Percentiles rank a stretch among this genome's conserved stretches.
Evolutionary conservation across 768 basidiomycete species (phyloP).

Genomic region (Austroboletus eburneus): DNA sequence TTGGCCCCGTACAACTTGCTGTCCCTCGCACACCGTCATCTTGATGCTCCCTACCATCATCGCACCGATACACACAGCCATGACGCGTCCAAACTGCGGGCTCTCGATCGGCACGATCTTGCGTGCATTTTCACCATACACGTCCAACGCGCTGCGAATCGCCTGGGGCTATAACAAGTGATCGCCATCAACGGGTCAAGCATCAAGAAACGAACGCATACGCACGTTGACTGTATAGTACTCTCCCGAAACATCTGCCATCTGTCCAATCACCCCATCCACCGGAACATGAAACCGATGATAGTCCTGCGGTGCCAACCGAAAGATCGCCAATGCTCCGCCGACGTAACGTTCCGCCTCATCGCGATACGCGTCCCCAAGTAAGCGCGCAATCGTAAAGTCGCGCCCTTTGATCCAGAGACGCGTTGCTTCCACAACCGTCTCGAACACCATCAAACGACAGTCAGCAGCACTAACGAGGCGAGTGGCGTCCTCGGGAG

Average conservation of each 20-base stretch:
- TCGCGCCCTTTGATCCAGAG: constrained; percentile 98
- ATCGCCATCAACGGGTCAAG: background rate
- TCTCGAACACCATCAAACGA: constrained; percentile 92
- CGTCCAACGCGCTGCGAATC: constrained; percentile 82
- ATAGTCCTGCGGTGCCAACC: constrained; percentile 92
- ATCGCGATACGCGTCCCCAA: constrained; percentile 73
- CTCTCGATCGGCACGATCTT: constrained; percentile 92
- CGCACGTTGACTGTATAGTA: constrained; percentile 95
- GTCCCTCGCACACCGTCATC: constrained; percentile 83
- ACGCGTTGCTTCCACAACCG: constrained; percentile 76
- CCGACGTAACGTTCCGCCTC: constrained; percentile 69
- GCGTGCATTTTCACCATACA: constrained; percentile 91
- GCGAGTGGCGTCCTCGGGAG: constrained; percentile 67
- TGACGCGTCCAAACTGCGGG: constrained; percentile 84
- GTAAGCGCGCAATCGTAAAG: constrained; percentile 73
- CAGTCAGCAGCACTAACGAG: constrained; percentile 93
- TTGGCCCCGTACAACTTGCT: constrained; percentile 75
- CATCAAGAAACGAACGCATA: constrained; percentile 23
- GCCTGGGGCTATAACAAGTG: constrained; percentile 70
- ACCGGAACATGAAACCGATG: constrained; percentile 92
- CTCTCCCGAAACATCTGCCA: constrained; percentile 82
- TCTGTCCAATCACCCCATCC: constrained; percentile 76
- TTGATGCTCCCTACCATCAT: constrained; percentile 95
- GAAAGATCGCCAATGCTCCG: constrained; percentile 85
- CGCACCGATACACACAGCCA: constrained; percentile 88